phyloP scores from a whole-genome alignment of 257 asterid genomes.

The Fraxinus anomala region DNA sequence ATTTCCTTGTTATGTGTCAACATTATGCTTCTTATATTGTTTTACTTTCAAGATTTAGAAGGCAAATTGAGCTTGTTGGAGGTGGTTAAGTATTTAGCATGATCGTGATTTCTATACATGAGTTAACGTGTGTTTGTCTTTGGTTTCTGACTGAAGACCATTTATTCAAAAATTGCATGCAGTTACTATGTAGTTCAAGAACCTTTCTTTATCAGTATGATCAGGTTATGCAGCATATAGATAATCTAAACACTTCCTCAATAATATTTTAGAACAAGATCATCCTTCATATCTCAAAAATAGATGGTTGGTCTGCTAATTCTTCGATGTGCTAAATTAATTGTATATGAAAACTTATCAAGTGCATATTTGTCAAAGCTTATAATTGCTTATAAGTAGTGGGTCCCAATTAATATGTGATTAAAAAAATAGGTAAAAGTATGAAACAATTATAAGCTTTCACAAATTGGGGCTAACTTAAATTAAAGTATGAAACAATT shows the following conservation, averaged over 20 bases:
- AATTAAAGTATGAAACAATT: too few relatives aligned
- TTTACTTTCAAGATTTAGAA: slow-evolving; percentile 17
- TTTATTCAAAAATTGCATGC: neutral
- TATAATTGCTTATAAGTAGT: too few relatives aligned
- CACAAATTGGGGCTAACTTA: too few relatives aligned
- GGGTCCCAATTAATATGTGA: too few relatives aligned
- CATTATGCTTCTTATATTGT: slow-evolving; percentile 20
- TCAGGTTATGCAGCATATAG: neutral
- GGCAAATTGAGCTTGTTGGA: neutral
- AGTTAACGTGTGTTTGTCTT: neutral
- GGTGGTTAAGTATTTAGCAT: slow-evolving; percentile 9
- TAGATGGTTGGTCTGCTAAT: neutral
- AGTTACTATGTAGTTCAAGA: neutral
- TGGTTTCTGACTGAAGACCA: slow-evolving; percentile 9
- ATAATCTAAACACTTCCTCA: neutral
- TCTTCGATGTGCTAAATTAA: neutral
- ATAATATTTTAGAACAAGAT: neutral
- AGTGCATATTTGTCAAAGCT: too few relatives aligned
- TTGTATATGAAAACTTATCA: neutral
- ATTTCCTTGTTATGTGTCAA: slow-evolving; percentile 15
- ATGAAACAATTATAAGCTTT: too few relatives aligned
- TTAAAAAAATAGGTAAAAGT: too few relatives aligned
- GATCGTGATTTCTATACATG: slow-evolving; percentile 1
- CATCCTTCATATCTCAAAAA: neutral
- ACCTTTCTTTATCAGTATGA: neutral